Evolutionary conservation across 495 filamentous ascomycete species (phyloP), one percentile per base, ranked within the genome.

Genomic region (Clohesyomyces aquaticus): DNA sequence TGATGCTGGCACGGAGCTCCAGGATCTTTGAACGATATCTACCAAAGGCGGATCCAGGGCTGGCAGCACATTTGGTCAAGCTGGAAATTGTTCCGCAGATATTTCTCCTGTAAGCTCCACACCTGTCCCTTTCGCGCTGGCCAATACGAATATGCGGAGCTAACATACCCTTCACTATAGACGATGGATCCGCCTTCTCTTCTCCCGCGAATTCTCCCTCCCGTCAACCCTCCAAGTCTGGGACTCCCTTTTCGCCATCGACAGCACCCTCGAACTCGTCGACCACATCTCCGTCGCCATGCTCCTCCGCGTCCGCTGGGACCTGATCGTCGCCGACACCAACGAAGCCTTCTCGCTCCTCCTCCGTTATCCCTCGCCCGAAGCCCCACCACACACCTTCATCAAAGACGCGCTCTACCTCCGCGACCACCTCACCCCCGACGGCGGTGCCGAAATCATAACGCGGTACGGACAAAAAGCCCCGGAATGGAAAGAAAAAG

Each of bases 41-140:
- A 52, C 83, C 84, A 66, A 85, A 84, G 50, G 81, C 90, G 14
- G 94, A 99, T 71, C 84, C 88, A 45, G 88, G 89, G 70, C 81
- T 99, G 32, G 89, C 91, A 4, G 82, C 82, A 41, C 93, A 96
- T 71, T 78, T 99, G 25, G 87, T 85, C 55, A 83, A 85, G 49
- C 87, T 96, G 38, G 93, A 97, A 51, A 86, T 99, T 63, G 75
- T 98, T n/a, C 95, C 94, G 2, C 94, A 99, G 65, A 89, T 99
- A 47, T 99, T 98, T 72, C 76, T 98, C 29, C 96, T 97, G 88
- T 93, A 74, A 77, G 85, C 77, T 9, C n/a, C 8, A 10, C 25
- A 47, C 27, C 3, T 6, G 43, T 48, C 11, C 23, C 29, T 29
- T 42, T 51, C 2, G 4, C 11, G 1, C 52, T 1, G 16, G 14